A percentile compares a stretch with the other conserved stretches of the same genome.
phyloP scores from a whole-genome alignment of 208 protist genomes.

The Leishmania turanica region DNA sequence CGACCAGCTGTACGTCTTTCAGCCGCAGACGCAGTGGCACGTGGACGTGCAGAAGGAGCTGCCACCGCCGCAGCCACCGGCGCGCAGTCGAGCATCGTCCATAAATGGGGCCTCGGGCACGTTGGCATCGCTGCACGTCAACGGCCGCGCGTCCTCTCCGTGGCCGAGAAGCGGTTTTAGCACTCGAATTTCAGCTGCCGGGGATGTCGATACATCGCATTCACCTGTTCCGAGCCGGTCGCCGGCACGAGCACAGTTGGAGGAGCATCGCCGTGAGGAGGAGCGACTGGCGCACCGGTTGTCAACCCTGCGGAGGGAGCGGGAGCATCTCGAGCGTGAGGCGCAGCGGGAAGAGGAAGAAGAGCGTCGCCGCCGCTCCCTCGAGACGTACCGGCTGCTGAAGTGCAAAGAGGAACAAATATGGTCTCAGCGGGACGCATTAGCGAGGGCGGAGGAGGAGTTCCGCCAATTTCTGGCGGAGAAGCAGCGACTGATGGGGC shows the following conservation, averaged over 20 bases:
- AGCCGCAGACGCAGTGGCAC: conserved; percentile 66
- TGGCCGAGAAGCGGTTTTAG: no score
- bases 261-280: conserved; percentile 51
- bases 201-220: neutral
- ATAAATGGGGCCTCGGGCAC: neutral
- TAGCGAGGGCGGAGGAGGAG: conserved; percentile 49
- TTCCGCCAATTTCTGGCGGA: conserved; percentile 43
- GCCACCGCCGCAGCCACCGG: conserved; percentile 62
- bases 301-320: conserved; percentile 43
- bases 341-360: conserved; percentile 48
- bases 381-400: conserved; percentile 30
- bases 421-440: conserved; percentile 44
- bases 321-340: conserved; percentile 42
- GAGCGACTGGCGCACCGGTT: conserved; percentile 19
- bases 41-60: conserved; percentile 71
- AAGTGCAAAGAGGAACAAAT: conserved; percentile 59
- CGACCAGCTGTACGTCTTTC: conserved; percentile 87
- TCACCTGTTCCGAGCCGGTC: conserved; percentile 2
- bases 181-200: neutral
- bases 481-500: conserved; percentile 30
- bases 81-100: conserved; percentile 20
- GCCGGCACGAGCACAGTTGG: conserved; percentile 38
- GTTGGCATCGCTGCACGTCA: neutral
- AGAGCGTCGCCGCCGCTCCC: conserved; percentile 31
- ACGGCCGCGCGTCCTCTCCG: neutral